Conservation (phyloP, 768 basidiomycete species). For the Cystobasidiopsis lactophilus region DNA sequence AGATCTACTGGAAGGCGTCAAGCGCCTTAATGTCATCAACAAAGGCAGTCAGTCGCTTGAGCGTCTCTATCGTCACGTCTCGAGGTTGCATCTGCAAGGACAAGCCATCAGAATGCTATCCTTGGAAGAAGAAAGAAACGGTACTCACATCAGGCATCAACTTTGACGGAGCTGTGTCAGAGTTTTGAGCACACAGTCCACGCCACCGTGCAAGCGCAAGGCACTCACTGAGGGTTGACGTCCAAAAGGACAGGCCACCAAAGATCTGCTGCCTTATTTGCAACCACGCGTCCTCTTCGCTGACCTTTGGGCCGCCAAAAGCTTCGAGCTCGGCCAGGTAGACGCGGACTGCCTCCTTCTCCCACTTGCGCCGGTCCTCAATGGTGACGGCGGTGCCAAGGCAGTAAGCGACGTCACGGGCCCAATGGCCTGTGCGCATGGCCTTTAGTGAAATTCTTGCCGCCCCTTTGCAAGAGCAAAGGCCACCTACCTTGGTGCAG, state of each 20-base stretch:
- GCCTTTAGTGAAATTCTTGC: too few relatives aligned
- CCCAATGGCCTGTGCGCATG: too few relatives aligned
- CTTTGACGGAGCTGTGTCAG: background rate
- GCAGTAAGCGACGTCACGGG: too few relatives aligned
- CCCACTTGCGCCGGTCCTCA: background rate
- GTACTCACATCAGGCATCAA: background rate
- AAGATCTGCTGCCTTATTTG: background rate
- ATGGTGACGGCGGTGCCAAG: background rate
- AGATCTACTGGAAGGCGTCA: too few relatives aligned
- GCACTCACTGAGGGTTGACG: background rate
- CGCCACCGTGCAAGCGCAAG: background rate
- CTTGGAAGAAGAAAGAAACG: too few relatives aligned
- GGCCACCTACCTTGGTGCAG: too few relatives aligned
- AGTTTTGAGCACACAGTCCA: background rate
- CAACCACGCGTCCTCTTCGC: background rate
- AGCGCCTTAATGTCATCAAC: background rate
- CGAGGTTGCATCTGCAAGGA: background rate
- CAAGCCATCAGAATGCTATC: too few relatives aligned
- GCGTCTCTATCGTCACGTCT: background rate
- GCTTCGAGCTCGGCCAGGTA: background rate
- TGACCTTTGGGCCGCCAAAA: background rate
- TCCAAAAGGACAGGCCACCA: background rate
- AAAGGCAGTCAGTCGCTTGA: background rate
- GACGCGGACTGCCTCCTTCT: background rate
- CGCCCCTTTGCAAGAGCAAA: too few relatives aligned